phyloP scores from a whole-genome alignment of 2,329 filamentous ascomycete species.

The Teratosphaeria pseudoeucalypti region DNA sequence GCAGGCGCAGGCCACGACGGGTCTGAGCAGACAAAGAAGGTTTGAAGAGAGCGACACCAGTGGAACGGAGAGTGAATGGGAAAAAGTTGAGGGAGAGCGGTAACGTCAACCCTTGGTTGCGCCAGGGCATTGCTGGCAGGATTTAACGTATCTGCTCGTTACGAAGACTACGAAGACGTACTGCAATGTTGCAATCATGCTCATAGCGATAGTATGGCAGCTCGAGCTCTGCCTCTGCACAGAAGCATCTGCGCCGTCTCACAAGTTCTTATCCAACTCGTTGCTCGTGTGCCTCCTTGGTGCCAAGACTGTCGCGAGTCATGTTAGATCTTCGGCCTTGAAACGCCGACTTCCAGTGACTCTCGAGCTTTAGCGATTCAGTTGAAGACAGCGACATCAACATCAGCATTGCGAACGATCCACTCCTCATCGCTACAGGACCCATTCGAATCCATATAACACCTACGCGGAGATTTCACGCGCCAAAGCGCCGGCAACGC shows the following conservation, averaged over 20 bases:
- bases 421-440: neutral
- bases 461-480: neutral
- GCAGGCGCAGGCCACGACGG: neutral
- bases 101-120: conserved; percentile 28
- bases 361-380: neutral
- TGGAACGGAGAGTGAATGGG: conserved; percentile 88
- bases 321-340: neutral
- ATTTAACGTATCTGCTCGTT: neutral
- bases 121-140: neutral
- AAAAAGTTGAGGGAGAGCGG: conserved; percentile 70
- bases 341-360: conserved; percentile 16
- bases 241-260: neutral
- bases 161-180: neutral
- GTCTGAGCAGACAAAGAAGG: conserved; percentile 12
- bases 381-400: neutral
- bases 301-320: conserved; percentile 18
- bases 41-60: conserved; percentile 15
- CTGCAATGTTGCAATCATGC: neutral
- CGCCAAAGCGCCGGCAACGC: conserved; percentile 9
- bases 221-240: neutral
- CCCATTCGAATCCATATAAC: neutral
- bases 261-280: neutral
- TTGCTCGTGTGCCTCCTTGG: neutral
- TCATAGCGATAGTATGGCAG: neutral
- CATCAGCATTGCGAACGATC: neutral